Percentiles rank a stretch among this genome's conserved stretches.
phyloP scores from a whole-genome alignment of 768 basidiomycete species.

The Neoboletus magnificus region DNA sequence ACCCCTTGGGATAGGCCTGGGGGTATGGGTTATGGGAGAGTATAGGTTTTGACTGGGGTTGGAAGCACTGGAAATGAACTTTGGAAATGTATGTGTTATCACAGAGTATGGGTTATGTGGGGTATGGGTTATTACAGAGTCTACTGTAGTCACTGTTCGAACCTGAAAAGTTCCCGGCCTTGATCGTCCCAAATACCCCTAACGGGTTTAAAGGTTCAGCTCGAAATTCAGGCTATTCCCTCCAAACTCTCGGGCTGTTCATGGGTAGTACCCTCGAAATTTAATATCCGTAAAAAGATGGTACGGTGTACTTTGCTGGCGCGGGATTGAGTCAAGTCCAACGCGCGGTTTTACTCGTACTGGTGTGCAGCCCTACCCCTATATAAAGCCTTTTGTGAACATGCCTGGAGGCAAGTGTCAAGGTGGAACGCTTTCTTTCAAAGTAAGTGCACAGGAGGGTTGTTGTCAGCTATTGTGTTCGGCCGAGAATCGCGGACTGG shows the following conservation, averaged over 20 bases:
- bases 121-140: too few relatives aligned
- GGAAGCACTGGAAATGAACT: too few relatives aligned
- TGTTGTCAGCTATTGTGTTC: neutral
- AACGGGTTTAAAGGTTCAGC: neutral
- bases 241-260: neutral
- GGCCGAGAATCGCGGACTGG: slow-evolving; percentile 24
- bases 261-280: neutral
- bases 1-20: too few relatives aligned
- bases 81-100: too few relatives aligned
- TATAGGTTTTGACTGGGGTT: too few relatives aligned
- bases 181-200: neutral
- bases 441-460: neutral
- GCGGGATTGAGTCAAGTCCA: neutral
- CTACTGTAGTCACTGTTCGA: neutral
- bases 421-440: neutral
- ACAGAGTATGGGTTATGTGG: too few relatives aligned
- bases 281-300: neutral
- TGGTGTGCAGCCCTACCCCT: neutral
- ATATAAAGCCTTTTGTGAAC: neutral
- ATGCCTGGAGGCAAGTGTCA: neutral
- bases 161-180: neutral
- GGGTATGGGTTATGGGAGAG: too few relatives aligned
- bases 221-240: too few relatives aligned
- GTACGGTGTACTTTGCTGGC: neutral
- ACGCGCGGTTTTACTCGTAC: neutral